Base-by-base conservation (phyloP, 169 alveolate species). In the Babesia sp. region DNA sequence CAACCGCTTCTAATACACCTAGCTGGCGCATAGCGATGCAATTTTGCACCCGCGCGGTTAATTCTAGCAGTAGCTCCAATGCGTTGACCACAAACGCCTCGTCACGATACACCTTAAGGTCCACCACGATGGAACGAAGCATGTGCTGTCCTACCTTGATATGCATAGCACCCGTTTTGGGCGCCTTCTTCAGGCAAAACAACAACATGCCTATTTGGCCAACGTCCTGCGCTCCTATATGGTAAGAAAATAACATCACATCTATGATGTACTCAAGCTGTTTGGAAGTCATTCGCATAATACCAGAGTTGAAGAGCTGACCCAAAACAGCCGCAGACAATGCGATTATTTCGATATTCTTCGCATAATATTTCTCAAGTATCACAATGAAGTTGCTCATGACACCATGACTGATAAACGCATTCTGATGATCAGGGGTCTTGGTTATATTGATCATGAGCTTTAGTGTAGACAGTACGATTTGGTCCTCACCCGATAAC, bases 371-470 rank as follows among this genome's bases (percentile, higher is more conserved):
- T 41, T 20, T 67, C 77, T 66, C 71, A 11, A 75, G 61, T 7
- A 53, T n/a, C 34, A 31, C 9, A 12, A 75, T 54, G 55, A 75
- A 41, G 71, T 57, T 75, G 64, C 57, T 45, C 26, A 66, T 31
- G 18, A 67, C 68, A 18, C 86, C 86, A 4, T 53, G 51, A 28
- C 59, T 33, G 37, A 70, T 58, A 50, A 78, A 78, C 12, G 67
- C 73, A 26, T 64, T 14, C 37, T 68, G 80, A 24, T 78, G 86
- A 33, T 50, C 64, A 6, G 72, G 20, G 16, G 55, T 36, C 57
- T 81, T 81, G 9, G 89, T 81, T 42, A 81, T 6, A 51, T 81
- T 81, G 33, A 68, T n/a, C 70, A 81, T 81, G 37, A 81, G 68
- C 72, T 81, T 81, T 39, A 81, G 73, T 4, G 89, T 53, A 11